These are phyloP conservation scores for Kwoniella bestiolae DNA, from an alignment of 768 basidiomycete genomes.

Conservation along the genomic window DNA sequence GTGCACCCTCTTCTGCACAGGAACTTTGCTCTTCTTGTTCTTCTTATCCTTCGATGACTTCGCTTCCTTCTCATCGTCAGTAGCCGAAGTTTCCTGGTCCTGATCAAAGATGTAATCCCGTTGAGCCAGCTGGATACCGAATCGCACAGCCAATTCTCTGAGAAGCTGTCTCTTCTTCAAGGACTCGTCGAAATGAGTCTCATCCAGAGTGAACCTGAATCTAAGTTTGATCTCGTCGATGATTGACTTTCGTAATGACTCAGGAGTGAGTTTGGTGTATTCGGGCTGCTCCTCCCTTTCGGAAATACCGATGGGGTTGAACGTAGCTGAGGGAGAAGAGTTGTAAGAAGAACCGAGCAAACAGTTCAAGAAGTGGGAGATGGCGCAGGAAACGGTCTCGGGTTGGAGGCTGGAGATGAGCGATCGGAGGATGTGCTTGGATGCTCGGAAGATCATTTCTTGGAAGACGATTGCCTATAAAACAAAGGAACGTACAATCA, in stretches of 20 bases:
- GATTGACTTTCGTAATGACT: slow-evolving; percentile 52
- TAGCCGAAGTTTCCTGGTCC: slow-evolving; percentile 11
- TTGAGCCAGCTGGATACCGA: slow-evolving; percentile 59
- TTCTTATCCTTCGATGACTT: slow-evolving; percentile 44
- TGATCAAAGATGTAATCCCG: slow-evolving; percentile 56
- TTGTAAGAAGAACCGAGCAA: slow-evolving; percentile 57
- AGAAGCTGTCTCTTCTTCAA: slow-evolving; percentile 57
- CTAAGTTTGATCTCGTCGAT: slow-evolving; percentile 53
- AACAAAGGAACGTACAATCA: too few species aligned
- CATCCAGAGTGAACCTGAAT: slow-evolving; percentile 57
- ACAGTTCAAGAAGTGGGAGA: slow-evolving; percentile 62
- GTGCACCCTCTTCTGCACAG: slow-evolving; percentile 25
- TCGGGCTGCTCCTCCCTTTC: slow-evolving; percentile 41
- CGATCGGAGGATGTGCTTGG: slow-evolving; percentile 59
- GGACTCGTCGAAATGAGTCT: slow-evolving; percentile 41
- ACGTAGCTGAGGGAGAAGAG: slow-evolving; percentile 52
- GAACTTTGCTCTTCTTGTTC: slow-evolving; percentile 40
- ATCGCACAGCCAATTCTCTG: slow-evolving; percentile 58
- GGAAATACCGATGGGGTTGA: slow-evolving; percentile 52
- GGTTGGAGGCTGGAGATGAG: slow-evolving; percentile 54
- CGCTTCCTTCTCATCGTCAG: slow-evolving; percentile 24
- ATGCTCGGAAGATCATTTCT: slow-evolving; percentile 60
- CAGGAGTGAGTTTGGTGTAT: slow-evolving; percentile 58
- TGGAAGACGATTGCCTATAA: slow-evolving; percentile 54
- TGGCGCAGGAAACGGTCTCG: slow-evolving; percentile 52